Evolutionary conservation across 2,329 filamentous ascomycete species (phyloP).

Genomic region (Mycosphaerella arachidis): DNA sequence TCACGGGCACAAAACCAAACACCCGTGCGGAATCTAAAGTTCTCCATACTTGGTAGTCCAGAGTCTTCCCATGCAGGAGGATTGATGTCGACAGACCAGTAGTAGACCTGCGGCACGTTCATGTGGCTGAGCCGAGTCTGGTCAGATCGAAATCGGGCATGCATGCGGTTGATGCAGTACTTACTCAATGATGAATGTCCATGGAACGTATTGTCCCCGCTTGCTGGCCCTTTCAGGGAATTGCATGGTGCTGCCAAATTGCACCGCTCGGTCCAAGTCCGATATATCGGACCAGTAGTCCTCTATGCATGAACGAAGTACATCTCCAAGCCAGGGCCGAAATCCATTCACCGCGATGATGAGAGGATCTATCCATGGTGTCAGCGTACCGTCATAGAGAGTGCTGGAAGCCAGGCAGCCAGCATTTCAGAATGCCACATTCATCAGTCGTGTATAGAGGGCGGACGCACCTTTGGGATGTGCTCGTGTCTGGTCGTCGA

Average conservation of each 20-base stretch:
- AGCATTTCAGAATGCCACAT: conserved; percentile 26
- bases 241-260: conserved; percentile 33
- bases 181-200: conserved; percentile 35
- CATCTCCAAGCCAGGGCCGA: conserved; percentile 33
- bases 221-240: conserved; percentile 34
- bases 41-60: conserved; percentile 27
- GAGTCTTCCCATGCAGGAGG: conserved; percentile 25
- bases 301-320: conserved; percentile 32
- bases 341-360: conserved; percentile 35
- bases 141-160: background rate
- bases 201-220: conserved; percentile 29
- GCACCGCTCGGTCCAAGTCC: conserved; percentile 33
- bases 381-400: background rate
- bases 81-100: conserved; percentile 34
- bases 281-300: conserved; percentile 32
- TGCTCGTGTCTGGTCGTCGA: conserved; percentile 30
- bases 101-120: conserved; percentile 38
- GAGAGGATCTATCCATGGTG: conserved; percentile 25
- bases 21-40: conserved; percentile 34
- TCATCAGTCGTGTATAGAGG: conserved; percentile 33
- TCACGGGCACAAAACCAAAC: conserved; percentile 35
- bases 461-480: conserved; percentile 32
- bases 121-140: conserved; percentile 22
- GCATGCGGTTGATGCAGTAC: background rate
- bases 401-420: background rate